Base-by-base conservation (phyloP, 2,329 filamentous ascomycete genomes). In the Colletotrichum liaoningense region DNA sequence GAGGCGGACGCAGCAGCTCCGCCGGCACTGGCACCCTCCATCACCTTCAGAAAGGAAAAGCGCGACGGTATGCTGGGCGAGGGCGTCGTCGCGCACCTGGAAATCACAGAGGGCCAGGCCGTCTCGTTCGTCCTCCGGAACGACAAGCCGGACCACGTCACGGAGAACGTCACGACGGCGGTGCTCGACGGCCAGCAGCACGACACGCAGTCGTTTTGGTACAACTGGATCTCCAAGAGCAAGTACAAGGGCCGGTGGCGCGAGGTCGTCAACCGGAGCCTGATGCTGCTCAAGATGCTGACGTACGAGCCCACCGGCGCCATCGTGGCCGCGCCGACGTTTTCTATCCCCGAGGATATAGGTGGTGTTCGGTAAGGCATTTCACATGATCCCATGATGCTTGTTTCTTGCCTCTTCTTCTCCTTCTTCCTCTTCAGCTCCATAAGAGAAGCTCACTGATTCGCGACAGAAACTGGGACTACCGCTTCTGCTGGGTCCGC, bases 221-320 rank as follows among this genome's bases (percentile, higher is more conserved):
- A 88, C 76, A 90, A 91, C 76, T 95, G 93, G 90, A 93, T 94
- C 67, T 87, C 88, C 6, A 90, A 92, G 79, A 92, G 90, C 80
- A 90, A 87, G 75, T 95, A 94, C 80, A 90, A 89, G 72, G 93
- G 93, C 5, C 88, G 91, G 42, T 95, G 93, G 89, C 87, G 92
- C 66, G 93, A 95, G 80, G 90, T 93, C 3, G 92, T 95, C 6
- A 86, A 87, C 30, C 87, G 93, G 68, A 94, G 93, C 78, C 83
- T 95, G 63, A 89, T 95, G 85, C 90, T 94, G 66, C 82, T 95
- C 57, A 95, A 95, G 81, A 86, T 95, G 82, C 86, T 95, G 77
- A 95, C 93, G 0, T 95, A 92, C 77, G 93, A 95, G 78, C 93
- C 93, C 0, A 95, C 93, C 0, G 93, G 93, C 2, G 93, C 93